These are phyloP conservation scores for Suillus sp. DNA, from an alignment of 768 basidiomycete genomes.

Conservation along the genomic window DNA sequence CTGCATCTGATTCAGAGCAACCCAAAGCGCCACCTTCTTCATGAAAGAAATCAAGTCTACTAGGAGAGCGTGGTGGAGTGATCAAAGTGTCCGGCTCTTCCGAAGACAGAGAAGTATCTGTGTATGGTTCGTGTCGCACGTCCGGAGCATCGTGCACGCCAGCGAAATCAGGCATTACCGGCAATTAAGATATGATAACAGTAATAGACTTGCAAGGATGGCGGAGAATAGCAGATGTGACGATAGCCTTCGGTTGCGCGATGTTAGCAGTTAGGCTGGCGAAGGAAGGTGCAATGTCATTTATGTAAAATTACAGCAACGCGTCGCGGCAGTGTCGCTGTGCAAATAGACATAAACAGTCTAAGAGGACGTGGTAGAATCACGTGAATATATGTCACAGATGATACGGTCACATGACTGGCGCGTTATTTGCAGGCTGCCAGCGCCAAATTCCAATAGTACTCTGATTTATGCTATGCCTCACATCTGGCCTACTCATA, in stretches of 20 bases:
- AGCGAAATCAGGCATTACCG: not conserved
- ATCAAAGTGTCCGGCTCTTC: constrained; percentile 21
- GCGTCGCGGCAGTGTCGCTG: constrained; percentile 7
- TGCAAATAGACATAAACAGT: constrained; percentile 24
- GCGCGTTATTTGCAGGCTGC: not conserved
- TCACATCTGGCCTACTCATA: too few relatives aligned
- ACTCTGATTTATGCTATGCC: too few relatives aligned
- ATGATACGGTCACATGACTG: not conserved
- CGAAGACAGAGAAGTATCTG: constrained; percentile 5
- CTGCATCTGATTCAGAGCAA: constrained; percentile 8
- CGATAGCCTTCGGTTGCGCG: not conserved
- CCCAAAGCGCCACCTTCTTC: constrained; percentile 7
- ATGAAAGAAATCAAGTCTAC: constrained; percentile 47
- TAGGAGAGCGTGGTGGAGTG: constrained; percentile 47
- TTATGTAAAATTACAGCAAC: not conserved
- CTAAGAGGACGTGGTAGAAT: constrained; percentile 13
- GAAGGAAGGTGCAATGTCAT: constrained; percentile 8
- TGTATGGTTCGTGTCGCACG: constrained; percentile 17
- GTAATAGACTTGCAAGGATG: not conserved
- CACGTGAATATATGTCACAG: constrained; percentile 28
- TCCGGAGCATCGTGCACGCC: not conserved
- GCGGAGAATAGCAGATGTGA: constrained; percentile 4
- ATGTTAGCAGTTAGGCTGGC: not conserved
- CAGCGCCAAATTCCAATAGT: too few relatives aligned
- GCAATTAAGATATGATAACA: not conserved